phyloP scores from a whole-genome alignment of 139 green algal species.

The Haematococcus lacustris region DNA sequence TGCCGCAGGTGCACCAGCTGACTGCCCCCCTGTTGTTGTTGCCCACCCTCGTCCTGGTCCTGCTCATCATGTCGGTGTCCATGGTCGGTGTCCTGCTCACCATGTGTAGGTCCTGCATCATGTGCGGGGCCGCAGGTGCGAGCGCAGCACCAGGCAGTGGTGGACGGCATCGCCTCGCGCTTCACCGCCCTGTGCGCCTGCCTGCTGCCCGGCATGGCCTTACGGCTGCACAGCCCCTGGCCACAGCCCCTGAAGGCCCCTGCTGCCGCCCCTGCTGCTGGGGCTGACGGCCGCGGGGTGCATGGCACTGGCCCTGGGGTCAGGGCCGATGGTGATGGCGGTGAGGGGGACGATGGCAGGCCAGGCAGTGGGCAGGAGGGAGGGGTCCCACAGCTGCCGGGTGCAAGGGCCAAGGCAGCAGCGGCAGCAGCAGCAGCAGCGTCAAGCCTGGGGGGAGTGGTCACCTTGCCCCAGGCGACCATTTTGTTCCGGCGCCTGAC shows the following conservation, averaged over 20 bases:
- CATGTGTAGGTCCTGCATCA: background rate
- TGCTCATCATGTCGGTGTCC: background rate
- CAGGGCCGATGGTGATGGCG: no score
- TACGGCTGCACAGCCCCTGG: background rate
- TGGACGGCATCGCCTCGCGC: background rate
- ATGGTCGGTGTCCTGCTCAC: background rate
- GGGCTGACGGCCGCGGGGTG: no score
- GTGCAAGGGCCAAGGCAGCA: no score
- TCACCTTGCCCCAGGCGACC: background rate
- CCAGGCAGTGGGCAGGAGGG: no score
- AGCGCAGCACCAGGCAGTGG: background rate
- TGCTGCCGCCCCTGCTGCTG: no score
- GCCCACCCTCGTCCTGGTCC: no score
- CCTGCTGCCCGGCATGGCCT: background rate
- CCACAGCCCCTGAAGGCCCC: background rate
- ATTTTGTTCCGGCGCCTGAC: background rate
- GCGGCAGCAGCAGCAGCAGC: no score
- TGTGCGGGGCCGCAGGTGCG: background rate
- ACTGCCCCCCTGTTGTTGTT: background rate
- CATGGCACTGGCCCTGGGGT: no score
- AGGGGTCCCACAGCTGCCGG: no score
- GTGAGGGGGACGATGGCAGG: no score
- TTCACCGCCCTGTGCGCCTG: background rate
- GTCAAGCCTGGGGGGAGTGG: no score
- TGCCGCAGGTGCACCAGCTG: background rate